These are phyloP conservation scores for Sphaceloma murrayae DNA, from an alignment of 2,329 filamentous ascomycete genomes.

Conservation along the genomic window DNA sequence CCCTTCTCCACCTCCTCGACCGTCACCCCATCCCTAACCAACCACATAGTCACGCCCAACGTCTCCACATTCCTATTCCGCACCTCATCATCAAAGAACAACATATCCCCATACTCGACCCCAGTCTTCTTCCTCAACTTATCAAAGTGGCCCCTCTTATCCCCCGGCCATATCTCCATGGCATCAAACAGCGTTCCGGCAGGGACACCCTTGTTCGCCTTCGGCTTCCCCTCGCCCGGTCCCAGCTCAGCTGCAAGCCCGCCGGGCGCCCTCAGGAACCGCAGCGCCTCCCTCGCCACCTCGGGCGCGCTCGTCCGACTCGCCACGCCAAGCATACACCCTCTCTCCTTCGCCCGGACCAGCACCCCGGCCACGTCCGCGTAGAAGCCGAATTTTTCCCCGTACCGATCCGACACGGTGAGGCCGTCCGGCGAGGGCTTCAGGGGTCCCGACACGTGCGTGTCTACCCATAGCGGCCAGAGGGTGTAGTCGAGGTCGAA, in stretches of 20 bases:
- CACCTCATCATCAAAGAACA: constrained; percentile 92
- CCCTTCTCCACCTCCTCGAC: constrained; percentile 70
- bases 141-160: constrained; percentile 79
- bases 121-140: constrained; percentile 61
- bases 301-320: constrained; percentile 73
- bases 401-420: constrained; percentile 44
- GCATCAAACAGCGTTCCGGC: constrained; percentile 48
- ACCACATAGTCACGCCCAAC: constrained; percentile 73
- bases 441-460: constrained; percentile 70
- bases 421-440: constrained; percentile 38
- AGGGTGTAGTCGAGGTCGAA: constrained; percentile 97
- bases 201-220: constrained; percentile 11
- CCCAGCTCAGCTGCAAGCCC: constrained; percentile 41
- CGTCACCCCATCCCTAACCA: constrained; percentile 70
- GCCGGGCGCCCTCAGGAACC: constrained; percentile 53
- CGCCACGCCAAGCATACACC: constrained; percentile 59
- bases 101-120: constrained; percentile 69
- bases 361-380: constrained; percentile 35
- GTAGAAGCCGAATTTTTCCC: constrained; percentile 40
- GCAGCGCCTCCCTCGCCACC: constrained; percentile 70
- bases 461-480: constrained; percentile 99
- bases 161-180: constrained; percentile 58
- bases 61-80: constrained; percentile 74
- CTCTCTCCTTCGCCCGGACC: constrained; percentile 40
- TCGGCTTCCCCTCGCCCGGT: constrained; percentile 4